Evolutionary conservation across 2,329 filamentous ascomycete species (phyloP).

Genomic region (Hymenoscyphus albidus): DNA sequence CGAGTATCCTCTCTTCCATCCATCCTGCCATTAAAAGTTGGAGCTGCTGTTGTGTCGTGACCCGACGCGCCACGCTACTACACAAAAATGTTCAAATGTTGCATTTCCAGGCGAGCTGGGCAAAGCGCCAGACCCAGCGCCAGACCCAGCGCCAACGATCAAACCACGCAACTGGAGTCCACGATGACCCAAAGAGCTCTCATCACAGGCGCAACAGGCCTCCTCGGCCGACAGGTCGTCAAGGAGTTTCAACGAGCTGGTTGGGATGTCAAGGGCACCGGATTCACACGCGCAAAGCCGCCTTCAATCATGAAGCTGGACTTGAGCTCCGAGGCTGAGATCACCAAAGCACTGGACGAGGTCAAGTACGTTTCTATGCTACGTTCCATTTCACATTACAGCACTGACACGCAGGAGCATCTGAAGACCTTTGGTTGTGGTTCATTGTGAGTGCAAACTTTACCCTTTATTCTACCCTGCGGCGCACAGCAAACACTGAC

Average conservation of each 20-base stretch:
- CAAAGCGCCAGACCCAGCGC: neutral
- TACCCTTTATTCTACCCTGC: neutral
- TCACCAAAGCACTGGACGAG: constrained; percentile 49
- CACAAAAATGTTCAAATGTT: neutral
- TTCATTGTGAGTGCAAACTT: constrained; percentile 64
- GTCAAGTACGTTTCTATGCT: constrained; percentile 46
- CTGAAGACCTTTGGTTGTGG: constrained; percentile 66
- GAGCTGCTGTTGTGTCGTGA: neutral
- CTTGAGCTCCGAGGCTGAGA: constrained; percentile 37
- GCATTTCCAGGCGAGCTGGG: neutral
- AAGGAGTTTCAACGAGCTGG: constrained; percentile 62
- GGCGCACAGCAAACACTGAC: constrained; percentile 9
- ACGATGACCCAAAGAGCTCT: constrained; percentile 53
- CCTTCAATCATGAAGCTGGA: constrained; percentile 53
- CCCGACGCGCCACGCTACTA: neutral
- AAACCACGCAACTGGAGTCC: constrained; percentile 11
- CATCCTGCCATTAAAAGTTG: neutral
- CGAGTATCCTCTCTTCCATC: neutral
- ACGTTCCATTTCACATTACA: constrained; percentile 12
- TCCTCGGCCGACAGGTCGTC: constrained; percentile 76
- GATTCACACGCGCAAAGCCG: constrained; percentile 69
- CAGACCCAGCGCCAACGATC: neutral
- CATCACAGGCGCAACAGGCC: constrained; percentile 79
- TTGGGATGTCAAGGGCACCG: constrained; percentile 71
- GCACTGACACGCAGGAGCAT: constrained; percentile 19